Evolutionary conservation across 1,139 yeast genomes (phyloP).

Genomic region (Kodamaea alishanica): DNA sequence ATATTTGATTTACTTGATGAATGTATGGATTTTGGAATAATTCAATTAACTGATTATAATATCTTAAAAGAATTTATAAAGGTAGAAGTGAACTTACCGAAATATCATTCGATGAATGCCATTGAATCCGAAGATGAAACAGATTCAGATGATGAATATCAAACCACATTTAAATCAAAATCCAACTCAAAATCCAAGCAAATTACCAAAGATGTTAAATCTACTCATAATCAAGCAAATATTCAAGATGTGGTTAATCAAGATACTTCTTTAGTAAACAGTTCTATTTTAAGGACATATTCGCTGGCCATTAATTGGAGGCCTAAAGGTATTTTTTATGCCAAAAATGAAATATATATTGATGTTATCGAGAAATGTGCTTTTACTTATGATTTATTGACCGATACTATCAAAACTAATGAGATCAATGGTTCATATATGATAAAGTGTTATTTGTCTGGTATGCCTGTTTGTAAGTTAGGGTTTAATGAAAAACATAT

Average conservation of each 20-base stretch:
- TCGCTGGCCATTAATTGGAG: slow-evolving; percentile 46
- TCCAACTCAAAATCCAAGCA: slow-evolving; percentile 12
- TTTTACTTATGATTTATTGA: slow-evolving; percentile 35
- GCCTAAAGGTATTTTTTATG: slow-evolving; percentile 46
- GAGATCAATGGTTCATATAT: slow-evolving; percentile 37
- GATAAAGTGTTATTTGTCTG: slow-evolving; percentile 42
- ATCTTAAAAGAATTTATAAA: slow-evolving; percentile 45
- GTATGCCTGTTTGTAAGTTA: slow-evolving; percentile 44
- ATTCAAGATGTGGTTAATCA: slow-evolving; percentile 29
- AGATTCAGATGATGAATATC: slow-evolving; percentile 12
- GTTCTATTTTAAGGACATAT: slow-evolving; percentile 50
- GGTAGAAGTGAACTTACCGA: slow-evolving; percentile 34
- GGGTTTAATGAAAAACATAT: slow-evolving; percentile 38
- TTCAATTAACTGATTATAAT: slow-evolving; percentile 44
- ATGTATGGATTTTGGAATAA: slow-evolving; percentile 44
- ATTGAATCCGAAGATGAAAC: slow-evolving; percentile 15
- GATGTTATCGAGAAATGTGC: slow-evolving; percentile 43
- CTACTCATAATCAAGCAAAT: slow-evolving; percentile 42
- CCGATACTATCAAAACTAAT: slow-evolving; percentile 28
- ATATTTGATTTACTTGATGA: slow-evolving; percentile 44
- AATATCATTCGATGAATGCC: slow-evolving; percentile 12
- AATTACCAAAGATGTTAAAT: slow-evolving; percentile 23
- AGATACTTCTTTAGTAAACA: slow-evolving; percentile 42
- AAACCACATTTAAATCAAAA: slow-evolving; percentile 2
- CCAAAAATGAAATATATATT: slow-evolving; percentile 45